Conservation (phyloP, 768 basidiomycete species). For the Tylopilus intermedius region DNA sequence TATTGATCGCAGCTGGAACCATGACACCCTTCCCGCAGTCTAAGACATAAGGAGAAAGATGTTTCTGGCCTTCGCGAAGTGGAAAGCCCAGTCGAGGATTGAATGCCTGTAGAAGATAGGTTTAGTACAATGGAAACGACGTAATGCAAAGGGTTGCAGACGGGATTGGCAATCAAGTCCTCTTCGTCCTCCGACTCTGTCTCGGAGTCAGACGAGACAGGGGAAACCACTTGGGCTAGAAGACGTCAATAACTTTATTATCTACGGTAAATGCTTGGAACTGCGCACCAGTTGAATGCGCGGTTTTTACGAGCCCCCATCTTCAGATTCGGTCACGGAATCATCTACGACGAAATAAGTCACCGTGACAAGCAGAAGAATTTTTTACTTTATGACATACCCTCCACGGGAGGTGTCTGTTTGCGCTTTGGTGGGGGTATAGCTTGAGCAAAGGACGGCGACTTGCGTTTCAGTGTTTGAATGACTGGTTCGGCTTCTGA, state of each 20-base stretch:
- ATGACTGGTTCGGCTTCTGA: conserved; percentile 17
- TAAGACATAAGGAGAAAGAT: conserved; percentile 46
- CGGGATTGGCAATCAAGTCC: conserved; percentile 27
- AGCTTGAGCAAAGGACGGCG: conserved; percentile 12
- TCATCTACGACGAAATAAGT: conserved; percentile 22
- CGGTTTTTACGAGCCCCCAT: conserved; percentile 2
- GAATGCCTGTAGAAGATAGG: conserved; percentile 28
- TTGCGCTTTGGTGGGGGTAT: conserved; percentile 17
- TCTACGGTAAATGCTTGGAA: conserved; percentile 13
- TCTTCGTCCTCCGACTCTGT: conserved; percentile 45
- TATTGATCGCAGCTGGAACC: conserved; percentile 72
- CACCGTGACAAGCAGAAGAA: not conserved
- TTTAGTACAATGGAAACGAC: conserved; percentile 1
- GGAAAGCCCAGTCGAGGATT: conserved; percentile 53
- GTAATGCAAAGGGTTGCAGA: conserved; percentile 11
- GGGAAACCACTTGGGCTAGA: conserved; percentile 2
- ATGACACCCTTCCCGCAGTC: conserved; percentile 42
- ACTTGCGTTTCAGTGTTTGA: conserved; percentile 22
- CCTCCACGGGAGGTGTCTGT: conserved; percentile 10
- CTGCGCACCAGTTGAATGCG: conserved; percentile 9
- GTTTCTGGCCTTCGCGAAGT: conserved; percentile 39
- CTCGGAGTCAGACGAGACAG: conserved; percentile 27
- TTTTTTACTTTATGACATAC: conserved; percentile 7
- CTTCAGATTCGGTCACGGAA: conserved; percentile 47
- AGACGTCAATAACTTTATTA: not conserved